Evolutionary conservation across 1,284 basidiomycete species (phyloP), one percentile per base, ranked within the genome.

Genomic region (Blastosporella zonata): DNA sequence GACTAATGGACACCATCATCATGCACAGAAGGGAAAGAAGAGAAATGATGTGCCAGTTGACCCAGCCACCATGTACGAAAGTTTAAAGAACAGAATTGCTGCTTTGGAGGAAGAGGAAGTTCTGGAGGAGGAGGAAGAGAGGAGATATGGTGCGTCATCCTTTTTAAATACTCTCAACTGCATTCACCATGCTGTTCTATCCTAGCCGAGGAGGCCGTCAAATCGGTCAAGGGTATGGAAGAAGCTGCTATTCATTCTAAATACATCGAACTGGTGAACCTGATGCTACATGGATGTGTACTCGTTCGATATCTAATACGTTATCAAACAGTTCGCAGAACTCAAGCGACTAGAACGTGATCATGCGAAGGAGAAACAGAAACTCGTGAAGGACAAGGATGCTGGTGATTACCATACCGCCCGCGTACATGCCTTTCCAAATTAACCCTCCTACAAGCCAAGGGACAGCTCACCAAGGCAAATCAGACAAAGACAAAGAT

Each of bases 401-500:
- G 81, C 87, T 55, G 87, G 87, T 89, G 57, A 51, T 76, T 68
- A 17, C 38, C 29, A 27, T 43, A 21, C 65, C n/a, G 34, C 36
- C 44, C 17, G 39, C 36, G 29, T 6, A 22, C 13, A 9, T 31
- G 29, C 17, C 29, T 10, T 23, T 34, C 21, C 23, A n/a, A 22
- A 27, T 23, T 18, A 18, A 20, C 17, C 29, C 34, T 31, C 29
- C 7, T n/a, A 15, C 18, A 20, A 90, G 88, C 89, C 50, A 91
- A 91, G 67, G 73, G 81, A 49, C 87, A 90, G 62, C 71, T 90
- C 46, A 88, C 86, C 8, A 91, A 91, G 65, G 83, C 86, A 21
- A 91, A 90, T 60, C 86, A 90, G 68, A 85, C 85, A 18, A 89
- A 90, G 70, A 79, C 81, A n/a, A 91, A 87, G 71, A 87, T 91